Evolutionary conservation across 495 filamentous ascomycete species (phyloP), one percentile per base, ranked within the genome.

Genomic region (Pyrenula massariospora): DNA sequence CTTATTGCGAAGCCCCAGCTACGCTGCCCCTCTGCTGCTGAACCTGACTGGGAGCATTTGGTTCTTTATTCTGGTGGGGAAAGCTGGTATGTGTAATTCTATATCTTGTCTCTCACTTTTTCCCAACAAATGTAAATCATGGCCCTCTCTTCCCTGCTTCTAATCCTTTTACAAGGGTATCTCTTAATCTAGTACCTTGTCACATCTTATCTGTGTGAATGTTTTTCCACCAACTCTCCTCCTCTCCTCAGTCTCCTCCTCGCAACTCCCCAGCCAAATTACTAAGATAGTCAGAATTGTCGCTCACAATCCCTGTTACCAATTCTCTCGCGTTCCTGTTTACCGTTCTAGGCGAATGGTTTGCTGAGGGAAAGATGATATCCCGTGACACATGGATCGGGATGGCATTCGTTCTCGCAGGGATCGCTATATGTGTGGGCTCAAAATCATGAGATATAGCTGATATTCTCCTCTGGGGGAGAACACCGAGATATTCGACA

Each of bases 11-110:
- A 90, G 86, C 56, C 90, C 90, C 51, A 79, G 79, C 23, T 98
- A 98, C 69, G 86, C 89, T 11, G 65, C 95, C 36, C 92, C 92
- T 23, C 66, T 98, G 62, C 70, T 95, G 53, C 74, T 96, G 24
- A 98, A 98, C 64, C 68, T 96, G 61, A 96, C 93, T 31, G 93
- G 93, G 57, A 95, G 89, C 63, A 78, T 98, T 59, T 98, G 93
- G 93, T 98, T 98, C 63, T 98, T 98, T 65, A 67, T 96, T 61
- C 72, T 98, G 59, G 88, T 98, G 74, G 93, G 93, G 55, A 80
- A 91, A 69, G 89, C 91, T 61, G 89, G 90, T 93, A 70, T 59
- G 84, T 80, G 25, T 48, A 25, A 5, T 57, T 56, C 42, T 11
- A 48, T 11, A 48, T 19, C 11, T 48, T 48, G 8, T 52, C n/a